phyloP scores from a whole-genome alignment of 2,329 filamentous ascomycete genomes.

The Paraphaeosphaeria sporulosa region DNA sequence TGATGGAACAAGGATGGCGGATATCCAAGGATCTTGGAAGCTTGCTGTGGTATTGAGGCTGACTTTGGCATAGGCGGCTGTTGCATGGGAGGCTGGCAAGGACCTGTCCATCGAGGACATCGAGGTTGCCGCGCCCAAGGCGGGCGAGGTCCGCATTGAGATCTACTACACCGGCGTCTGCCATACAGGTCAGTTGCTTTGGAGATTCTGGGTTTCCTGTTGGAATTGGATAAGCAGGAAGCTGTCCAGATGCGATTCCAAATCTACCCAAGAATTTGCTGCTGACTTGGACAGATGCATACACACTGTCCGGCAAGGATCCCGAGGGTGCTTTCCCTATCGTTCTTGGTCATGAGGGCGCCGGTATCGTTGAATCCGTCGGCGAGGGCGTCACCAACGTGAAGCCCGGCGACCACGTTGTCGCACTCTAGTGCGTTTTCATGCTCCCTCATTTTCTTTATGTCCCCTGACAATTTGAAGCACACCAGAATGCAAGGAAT shows the following conservation, averaged over 20 bases:
- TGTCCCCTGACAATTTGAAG: slow-evolving; percentile 57
- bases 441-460: background rate
- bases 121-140: slow-evolving; percentile 86
- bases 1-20: slow-evolving; percentile 11
- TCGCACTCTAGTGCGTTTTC: slow-evolving; percentile 52
- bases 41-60: slow-evolving; percentile 16
- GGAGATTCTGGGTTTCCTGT: background rate
- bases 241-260: background rate
- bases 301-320: slow-evolving; percentile 80
- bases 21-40: slow-evolving; percentile 14
- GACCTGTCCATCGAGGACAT: slow-evolving; percentile 88
- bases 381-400: slow-evolving; percentile 95
- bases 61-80: slow-evolving; percentile 70
- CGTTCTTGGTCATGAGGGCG: slow-evolving; percentile 53
- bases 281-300: slow-evolving; percentile 60
- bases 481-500: slow-evolving; percentile 95
- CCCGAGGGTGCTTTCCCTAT: slow-evolving; percentile 72
- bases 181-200: slow-evolving; percentile 76
- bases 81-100: slow-evolving; percentile 96
- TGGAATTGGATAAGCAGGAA: background rate
- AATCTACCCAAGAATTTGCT: background rate
- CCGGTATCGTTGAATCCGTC: slow-evolving; percentile 60
- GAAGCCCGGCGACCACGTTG: slow-evolving; percentile 89
- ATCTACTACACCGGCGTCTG: slow-evolving; percentile 98
- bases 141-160: slow-evolving; percentile 95